phyloP scores from a whole-genome alignment of 2,329 filamentous ascomycete species.

The Penicillium sp. region DNA sequence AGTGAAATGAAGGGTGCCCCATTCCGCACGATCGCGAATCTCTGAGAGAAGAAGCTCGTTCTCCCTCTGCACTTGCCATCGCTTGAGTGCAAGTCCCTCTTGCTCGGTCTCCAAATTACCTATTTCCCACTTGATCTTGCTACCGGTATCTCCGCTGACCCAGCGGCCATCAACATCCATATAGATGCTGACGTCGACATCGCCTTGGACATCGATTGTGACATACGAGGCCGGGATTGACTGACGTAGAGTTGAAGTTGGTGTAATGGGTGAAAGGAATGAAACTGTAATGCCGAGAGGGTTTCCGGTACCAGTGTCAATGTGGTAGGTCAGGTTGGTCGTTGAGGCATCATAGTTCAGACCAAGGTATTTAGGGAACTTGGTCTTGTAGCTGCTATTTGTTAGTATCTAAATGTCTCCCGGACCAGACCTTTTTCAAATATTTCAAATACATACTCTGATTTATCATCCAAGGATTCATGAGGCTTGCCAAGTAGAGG shows the following conservation, averaged over 20 bases:
- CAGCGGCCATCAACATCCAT: slow-evolving; percentile 72
- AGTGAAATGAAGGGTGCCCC: slow-evolving; percentile 77
- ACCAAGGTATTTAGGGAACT: slow-evolving; percentile 58
- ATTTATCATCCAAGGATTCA: slow-evolving; percentile 51
- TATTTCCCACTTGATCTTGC: slow-evolving; percentile 68
- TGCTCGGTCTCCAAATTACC: slow-evolving; percentile 43
- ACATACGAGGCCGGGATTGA: slow-evolving; percentile 80
- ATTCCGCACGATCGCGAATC: slow-evolving; percentile 71
- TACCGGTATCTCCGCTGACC: slow-evolving; percentile 73
- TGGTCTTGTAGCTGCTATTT: slow-evolving; percentile 52
- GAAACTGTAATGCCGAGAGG: slow-evolving; percentile 58
- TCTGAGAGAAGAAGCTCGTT: slow-evolving; percentile 71
- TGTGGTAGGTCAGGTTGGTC: slow-evolving; percentile 64
- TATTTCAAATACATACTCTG: slow-evolving; percentile 34
- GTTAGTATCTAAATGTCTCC: slow-evolving; percentile 5
- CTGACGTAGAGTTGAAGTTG: slow-evolving; percentile 75
- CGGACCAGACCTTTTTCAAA: neutral
- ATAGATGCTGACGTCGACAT: slow-evolving; percentile 61
- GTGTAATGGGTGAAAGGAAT: slow-evolving; percentile 74
- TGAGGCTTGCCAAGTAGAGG: slow-evolving; percentile 65
- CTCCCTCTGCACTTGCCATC: slow-evolving; percentile 42
- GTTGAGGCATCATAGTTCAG: slow-evolving; percentile 67
- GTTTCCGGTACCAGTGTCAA: slow-evolving; percentile 45
- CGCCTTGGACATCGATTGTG: slow-evolving; percentile 66
- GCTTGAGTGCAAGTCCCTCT: slow-evolving; percentile 39